Conservation (phyloP, 306 rosid genomes). For the Castanea crenata region DNA sequence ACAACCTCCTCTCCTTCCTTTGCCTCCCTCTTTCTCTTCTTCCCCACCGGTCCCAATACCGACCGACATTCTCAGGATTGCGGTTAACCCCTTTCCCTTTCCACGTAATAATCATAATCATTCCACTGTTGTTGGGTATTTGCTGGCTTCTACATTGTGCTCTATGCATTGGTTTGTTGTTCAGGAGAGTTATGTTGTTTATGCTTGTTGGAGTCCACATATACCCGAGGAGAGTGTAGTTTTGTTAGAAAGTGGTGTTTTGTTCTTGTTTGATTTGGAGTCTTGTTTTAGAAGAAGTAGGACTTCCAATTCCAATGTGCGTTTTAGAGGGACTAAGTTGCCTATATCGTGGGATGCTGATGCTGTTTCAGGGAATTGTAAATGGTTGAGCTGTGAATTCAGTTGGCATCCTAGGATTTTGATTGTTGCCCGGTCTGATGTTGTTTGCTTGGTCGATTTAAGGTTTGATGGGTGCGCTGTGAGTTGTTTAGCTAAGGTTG, state of each 20-base stretch:
- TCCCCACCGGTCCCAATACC: slow-evolving; percentile 50
- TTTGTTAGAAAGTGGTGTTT: slow-evolving; percentile 52
- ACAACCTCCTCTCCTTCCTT: slow-evolving; percentile 48
- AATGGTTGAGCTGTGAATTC: slow-evolving; percentile 68
- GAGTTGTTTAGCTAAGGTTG: too few relatives aligned
- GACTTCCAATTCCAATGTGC: not conserved
- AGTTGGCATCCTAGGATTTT: slow-evolving; percentile 56
- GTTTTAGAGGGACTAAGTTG: slow-evolving; percentile 53
- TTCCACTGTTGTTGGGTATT: too few relatives aligned
- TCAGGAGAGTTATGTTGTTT: too few relatives aligned
- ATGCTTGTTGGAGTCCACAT: too few relatives aligned
- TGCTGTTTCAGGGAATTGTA: slow-evolving; percentile 18
- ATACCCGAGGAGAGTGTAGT: too few relatives aligned
- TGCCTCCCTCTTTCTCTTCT: slow-evolving; percentile 36
- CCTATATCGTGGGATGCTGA: slow-evolving; percentile 42
- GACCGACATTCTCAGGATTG: slow-evolving; percentile 9
- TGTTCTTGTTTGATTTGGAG: slow-evolving; percentile 65
- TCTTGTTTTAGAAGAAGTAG: slow-evolving; percentile 7
- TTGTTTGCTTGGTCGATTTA: too few relatives aligned
- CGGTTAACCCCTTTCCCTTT: too few relatives aligned
- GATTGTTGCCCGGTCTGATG: too few relatives aligned
- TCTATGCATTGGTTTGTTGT: too few relatives aligned
- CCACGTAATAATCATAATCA: too few relatives aligned
- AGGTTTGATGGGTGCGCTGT: too few relatives aligned
- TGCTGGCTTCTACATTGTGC: too few relatives aligned